phyloP scores from a whole-genome alignment of 306 rosid genomes.

The Lablab purpureus region DNA sequence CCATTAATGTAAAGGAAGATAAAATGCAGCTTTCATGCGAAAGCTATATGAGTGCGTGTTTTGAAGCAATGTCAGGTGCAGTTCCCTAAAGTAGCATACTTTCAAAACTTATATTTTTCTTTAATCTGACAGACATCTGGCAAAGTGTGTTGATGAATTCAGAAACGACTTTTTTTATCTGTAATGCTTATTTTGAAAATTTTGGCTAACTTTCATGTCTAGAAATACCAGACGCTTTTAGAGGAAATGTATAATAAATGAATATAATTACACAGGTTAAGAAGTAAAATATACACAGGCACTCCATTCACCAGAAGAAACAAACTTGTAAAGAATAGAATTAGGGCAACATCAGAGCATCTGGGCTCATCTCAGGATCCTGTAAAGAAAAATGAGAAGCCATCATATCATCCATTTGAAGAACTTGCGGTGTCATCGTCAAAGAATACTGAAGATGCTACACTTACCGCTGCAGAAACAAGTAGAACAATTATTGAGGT shows the following conservation, averaged over 20 bases:
- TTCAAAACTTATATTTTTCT: slow-evolving; percentile 7
- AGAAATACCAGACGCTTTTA: not conserved
- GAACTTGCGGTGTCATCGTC: slow-evolving; percentile 62
- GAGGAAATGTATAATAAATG: slow-evolving; percentile 17
- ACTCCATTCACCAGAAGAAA: slow-evolving; percentile 57
- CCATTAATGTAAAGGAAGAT: slow-evolving; percentile 1
- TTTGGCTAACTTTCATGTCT: slow-evolving; percentile 32
- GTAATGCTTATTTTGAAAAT: slow-evolving; percentile 5
- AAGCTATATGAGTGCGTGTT: not conserved
- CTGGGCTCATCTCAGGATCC: slow-evolving; percentile 83
- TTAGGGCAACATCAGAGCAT: slow-evolving; percentile 68
- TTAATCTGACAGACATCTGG: slow-evolving; percentile 12
- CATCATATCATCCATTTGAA: slow-evolving; percentile 92
- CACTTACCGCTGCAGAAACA: slow-evolving; percentile 81
- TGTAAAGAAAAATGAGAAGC: slow-evolving; percentile 62
- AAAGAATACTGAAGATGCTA: slow-evolving; percentile 65
- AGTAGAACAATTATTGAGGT: slow-evolving; percentile 94
- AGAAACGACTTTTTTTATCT: slow-evolving; percentile 12
- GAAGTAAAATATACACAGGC: slow-evolving; percentile 52
- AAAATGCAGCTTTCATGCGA: not conserved
- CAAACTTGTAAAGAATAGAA: slow-evolving; percentile 59
- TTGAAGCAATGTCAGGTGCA: slow-evolving; percentile 2
- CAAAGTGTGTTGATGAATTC: slow-evolving; percentile 14
- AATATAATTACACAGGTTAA: slow-evolving; percentile 59
- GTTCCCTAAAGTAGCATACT: slow-evolving; percentile 24